These are phyloP conservation scores for Coemansia sp. DNA, from an alignment of 192 early-diverging fungal species.

Conservation along the genomic window DNA sequence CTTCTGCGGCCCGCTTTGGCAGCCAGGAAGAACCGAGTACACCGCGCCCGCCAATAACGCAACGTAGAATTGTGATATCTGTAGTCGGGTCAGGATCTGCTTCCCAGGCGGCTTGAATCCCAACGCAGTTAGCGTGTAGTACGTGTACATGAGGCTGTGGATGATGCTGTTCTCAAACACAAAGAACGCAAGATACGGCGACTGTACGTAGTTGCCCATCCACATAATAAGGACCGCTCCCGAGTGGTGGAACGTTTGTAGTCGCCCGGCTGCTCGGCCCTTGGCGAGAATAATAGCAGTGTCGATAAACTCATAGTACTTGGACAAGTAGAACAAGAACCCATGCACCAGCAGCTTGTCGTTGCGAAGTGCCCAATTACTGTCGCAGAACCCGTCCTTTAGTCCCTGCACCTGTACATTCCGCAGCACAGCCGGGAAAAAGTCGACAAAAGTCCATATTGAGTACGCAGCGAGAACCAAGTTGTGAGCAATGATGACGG, in stretches of 20 bases:
- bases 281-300: constrained; percentile 83
- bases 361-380: constrained; percentile 62
- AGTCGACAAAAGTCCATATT: constrained; percentile 67
- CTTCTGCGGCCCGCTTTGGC: constrained; percentile 54
- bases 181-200: constrained; percentile 83
- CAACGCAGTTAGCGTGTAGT: constrained; percentile 76
- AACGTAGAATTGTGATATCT: constrained; percentile 84
- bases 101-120: constrained; percentile 79
- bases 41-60: constrained; percentile 62
- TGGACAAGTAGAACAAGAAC: constrained; percentile 85
- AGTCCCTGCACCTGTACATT: constrained; percentile 56
- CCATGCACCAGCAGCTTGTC: constrained; percentile 71
- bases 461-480: constrained; percentile 69
- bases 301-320: constrained; percentile 88
- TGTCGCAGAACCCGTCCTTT: constrained; percentile 69
- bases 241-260: constrained; percentile 87
- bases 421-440: constrained; percentile 58
- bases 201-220: constrained; percentile 72
- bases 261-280: constrained; percentile 63
- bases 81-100: constrained; percentile 74
- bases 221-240: constrained; percentile 88
- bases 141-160: constrained; percentile 86
- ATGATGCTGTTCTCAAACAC: constrained; percentile 82
- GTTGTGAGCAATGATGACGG: constrained; percentile 79
- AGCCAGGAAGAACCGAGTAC: constrained; percentile 64